Evolutionary conservation across 495 filamentous ascomycete genomes (phyloP).

Genomic region (Penicillium daleae): DNA sequence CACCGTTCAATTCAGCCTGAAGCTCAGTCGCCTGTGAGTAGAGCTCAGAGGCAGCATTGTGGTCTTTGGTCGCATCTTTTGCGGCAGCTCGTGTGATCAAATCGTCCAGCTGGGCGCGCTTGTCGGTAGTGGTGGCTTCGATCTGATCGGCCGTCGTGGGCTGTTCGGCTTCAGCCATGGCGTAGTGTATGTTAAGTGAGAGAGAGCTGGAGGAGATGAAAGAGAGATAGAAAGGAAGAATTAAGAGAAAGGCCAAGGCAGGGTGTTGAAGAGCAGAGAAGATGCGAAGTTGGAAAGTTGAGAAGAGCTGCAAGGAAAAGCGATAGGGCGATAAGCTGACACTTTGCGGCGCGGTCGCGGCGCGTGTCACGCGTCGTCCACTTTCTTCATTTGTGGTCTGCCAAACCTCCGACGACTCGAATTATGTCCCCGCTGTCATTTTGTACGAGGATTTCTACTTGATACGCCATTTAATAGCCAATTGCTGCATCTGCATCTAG

Average conservation of each 20-base stretch:
- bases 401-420: neutral
- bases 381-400: slow-evolving; percentile 8
- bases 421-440: neutral
- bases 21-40: slow-evolving; percentile 88
- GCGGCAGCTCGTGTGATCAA: slow-evolving; percentile 63
- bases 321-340: slow-evolving; percentile 8
- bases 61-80: slow-evolving; percentile 84
- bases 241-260: neutral
- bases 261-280: slow-evolving; percentile 5
- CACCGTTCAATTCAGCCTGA: slow-evolving; percentile 89
- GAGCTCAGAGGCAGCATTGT: slow-evolving; percentile 77
- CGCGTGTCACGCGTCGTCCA: slow-evolving; percentile 29
- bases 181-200: neutral
- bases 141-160: slow-evolving; percentile 4
- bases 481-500: neutral
- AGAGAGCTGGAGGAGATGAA: neutral
- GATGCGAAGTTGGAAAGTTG: slow-evolving; percentile 1
- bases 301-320: neutral
- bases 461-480: neutral
- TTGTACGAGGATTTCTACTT: neutral
- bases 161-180: slow-evolving; percentile 30
- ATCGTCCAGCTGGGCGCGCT: slow-evolving; percentile 39
- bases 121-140: slow-evolving; percentile 21
- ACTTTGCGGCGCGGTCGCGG: slow-evolving; percentile 18
- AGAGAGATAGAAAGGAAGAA: neutral